A percentile compares a stretch with the other conserved stretches of the same genome.
Conservation (phyloP, 345 rosid species). For the Lagerstroemia speciosa region DNA sequence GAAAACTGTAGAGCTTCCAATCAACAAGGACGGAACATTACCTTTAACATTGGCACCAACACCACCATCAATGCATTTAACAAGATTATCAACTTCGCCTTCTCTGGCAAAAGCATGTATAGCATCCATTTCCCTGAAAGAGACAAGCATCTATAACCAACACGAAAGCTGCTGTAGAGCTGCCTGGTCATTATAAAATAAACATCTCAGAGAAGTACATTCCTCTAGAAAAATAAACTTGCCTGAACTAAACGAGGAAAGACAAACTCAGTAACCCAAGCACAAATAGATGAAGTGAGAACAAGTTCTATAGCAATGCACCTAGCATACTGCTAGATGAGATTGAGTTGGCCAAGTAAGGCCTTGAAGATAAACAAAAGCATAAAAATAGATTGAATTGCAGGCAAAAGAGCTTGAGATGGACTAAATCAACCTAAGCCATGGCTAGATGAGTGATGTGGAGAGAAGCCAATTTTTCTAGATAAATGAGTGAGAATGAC, state of each 20-base stretch:
- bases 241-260: neutral
- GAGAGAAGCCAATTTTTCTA: neutral
- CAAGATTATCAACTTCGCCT: conserved; percentile 66
- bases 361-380: too few species aligned
- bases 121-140: conserved; percentile 77
- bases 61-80: conserved; percentile 61
- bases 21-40: neutral
- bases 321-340: neutral
- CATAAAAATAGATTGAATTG: neutral
- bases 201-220: neutral
- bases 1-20: neutral
- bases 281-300: neutral
- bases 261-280: neutral
- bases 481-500: neutral
- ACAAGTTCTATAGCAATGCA: neutral
- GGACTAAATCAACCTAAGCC: neutral
- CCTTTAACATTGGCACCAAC: conserved; percentile 67
- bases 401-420: neutral
- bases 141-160: conserved; percentile 1
- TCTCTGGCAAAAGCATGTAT: conserved; percentile 88
- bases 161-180: neutral
- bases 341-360: neutral
- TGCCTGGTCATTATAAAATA: neutral
- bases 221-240: neutral
- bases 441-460: neutral